Evolutionary conservation across 345 rosid genomes (phyloP).

Genomic region (Aethionema arabicum): DNA sequence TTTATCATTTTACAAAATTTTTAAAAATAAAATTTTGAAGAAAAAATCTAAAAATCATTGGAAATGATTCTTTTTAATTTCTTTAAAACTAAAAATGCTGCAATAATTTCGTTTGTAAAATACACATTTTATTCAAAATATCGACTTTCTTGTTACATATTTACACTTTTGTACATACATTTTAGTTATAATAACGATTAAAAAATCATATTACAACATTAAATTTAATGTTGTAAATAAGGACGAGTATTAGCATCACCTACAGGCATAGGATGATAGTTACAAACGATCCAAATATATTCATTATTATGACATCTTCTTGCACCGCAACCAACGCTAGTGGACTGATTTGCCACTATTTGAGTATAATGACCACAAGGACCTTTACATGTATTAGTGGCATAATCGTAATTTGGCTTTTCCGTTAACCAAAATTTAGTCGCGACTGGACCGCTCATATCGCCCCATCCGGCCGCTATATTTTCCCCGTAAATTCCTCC

Average conservation of each 20-base stretch:
- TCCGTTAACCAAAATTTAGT: conserved; percentile 50
- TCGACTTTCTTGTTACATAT: no score
- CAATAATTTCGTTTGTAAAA: no score
- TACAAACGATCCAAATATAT: conserved; percentile 52
- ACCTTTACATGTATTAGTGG: conserved; percentile 44
- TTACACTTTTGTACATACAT: no score
- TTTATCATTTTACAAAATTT: no score
- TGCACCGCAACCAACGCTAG: conserved; percentile 61
- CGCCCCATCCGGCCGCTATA: conserved; percentile 40
- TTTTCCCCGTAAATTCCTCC: conserved; percentile 49
- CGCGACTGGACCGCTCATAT: conserved; percentile 36
- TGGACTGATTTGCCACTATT: conserved; percentile 60
- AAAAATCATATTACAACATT: no score
- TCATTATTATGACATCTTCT: conserved; percentile 47
- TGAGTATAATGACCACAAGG: conserved; percentile 71
- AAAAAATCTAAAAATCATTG: no score
- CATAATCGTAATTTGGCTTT: conserved; percentile 43
- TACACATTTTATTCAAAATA: no score
- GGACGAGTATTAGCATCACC: conserved; percentile 39
- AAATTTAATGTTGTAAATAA: neutral
- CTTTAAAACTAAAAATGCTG: no score
- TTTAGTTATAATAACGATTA: no score
- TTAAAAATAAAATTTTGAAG: no score
- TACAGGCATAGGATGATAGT: conserved; percentile 51
- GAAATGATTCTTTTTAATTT: no score